Base-by-base conservation (phyloP, 805 yeast genomes). In the Helenozyma rhizophorensis region DNA sequence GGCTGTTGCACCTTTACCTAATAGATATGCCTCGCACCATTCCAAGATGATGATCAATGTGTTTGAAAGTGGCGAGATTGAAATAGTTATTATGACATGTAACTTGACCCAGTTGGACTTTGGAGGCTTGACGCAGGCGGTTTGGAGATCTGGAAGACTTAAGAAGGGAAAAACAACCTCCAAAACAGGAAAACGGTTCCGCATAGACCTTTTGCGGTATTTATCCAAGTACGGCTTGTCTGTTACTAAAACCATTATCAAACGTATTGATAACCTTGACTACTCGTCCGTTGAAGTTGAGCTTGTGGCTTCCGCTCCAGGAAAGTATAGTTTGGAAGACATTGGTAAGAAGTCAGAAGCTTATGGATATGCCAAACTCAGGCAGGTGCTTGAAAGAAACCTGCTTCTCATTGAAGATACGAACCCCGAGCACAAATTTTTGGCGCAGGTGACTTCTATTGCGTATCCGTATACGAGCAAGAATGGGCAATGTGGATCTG, bases 1-100 rank as follows among this genome's bases (percentile, higher is more conserved):
- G 35, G 47, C 72, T 1, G 43, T 65, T 10, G 69, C 62, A 9
- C 51, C 36, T 36, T 45, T 50, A 29, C 64, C 60, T 9, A 61
- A 40, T 39, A 43, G 51, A 18, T 70, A 35, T 45, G 72, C 58
- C n/a, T 55, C 58, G 3, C 88, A 82, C 51, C 90, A 82, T 51
- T 69, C 85, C 1, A 82, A 82, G 49, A 58, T 81, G 71, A 76
- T 81, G 66, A 57, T 82, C 10, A 80, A 80, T 46, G 58, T 70
- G 36, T 77, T 64, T 45, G 50, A 50, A 2, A 74, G 73, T 40
- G 60, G 58, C 12, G 54, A 68, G 0, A 53, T 69, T 21, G 78
- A 74, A 47, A 52, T 82, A 0, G 74, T 74, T 14, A 58, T 81
- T 15, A 74, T 80, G 52, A 74, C 86, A 1, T 69, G 74, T 51